Percentiles rank a stretch among this genome's conserved stretches.
phyloP scores from a whole-genome alignment of 495 filamentous ascomycete species.

The Daldinia childiae region DNA sequence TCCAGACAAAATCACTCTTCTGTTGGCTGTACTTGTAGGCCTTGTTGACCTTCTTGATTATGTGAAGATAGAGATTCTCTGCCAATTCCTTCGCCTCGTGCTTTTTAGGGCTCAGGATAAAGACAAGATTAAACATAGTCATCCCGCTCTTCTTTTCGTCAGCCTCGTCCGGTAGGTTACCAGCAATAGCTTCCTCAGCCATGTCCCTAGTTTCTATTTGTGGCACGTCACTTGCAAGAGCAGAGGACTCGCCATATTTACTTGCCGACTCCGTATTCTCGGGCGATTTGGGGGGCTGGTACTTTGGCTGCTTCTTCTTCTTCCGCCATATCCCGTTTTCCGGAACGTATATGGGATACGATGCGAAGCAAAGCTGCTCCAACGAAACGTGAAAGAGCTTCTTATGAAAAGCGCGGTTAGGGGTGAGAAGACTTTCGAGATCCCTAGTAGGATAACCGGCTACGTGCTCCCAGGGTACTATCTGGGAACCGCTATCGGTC shows the following conservation, averaged over 20 bases:
- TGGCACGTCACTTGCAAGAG: conserved; percentile 42
- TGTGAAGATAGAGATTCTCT: conserved; percentile 83
- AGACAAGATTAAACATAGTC: conserved; percentile 98
- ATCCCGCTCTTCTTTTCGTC: conserved; percentile 70
- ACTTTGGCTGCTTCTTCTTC: conserved; percentile 69
- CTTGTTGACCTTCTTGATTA: conserved; percentile 89
- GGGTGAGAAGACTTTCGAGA: conserved; percentile 85
- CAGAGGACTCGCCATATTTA: conserved; percentile 36
- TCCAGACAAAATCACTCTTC: conserved; percentile 86
- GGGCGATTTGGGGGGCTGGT: conserved; percentile 44
- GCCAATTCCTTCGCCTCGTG: conserved; percentile 78
- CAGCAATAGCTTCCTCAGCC: conserved; percentile 46
- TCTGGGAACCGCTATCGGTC: conserved; percentile 60
- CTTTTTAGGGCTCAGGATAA: conserved; percentile 82
- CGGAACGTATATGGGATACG: conserved; percentile 86
- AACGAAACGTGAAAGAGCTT: conserved; percentile 85
- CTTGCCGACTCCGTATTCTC: conserved; percentile 33
- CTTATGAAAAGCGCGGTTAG: conserved; percentile 82
- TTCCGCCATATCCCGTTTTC: conserved; percentile 87
- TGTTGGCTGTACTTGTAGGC: conserved; percentile 91
- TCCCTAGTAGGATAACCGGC: conserved; percentile 79
- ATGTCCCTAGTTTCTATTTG: conserved; percentile 53
- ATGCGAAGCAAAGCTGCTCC: conserved; percentile 84
- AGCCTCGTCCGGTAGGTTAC: conserved; percentile 55
- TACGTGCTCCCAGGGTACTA: conserved; percentile 79